Conservation (phyloP, 331 rosid species). For the Pyracantha coccinea region DNA sequence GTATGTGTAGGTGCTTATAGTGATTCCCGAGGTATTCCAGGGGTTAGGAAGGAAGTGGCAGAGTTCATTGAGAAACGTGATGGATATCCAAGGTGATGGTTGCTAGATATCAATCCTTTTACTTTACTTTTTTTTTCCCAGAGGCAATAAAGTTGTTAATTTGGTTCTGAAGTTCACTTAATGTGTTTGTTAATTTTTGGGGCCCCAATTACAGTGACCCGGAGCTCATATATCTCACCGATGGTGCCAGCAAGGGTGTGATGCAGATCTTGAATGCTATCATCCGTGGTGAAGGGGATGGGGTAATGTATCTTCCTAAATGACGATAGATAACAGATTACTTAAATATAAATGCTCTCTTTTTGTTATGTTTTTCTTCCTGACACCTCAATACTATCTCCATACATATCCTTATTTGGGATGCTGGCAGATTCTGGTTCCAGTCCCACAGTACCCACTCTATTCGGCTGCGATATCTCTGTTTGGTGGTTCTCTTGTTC, state of each 20-base stretch:
- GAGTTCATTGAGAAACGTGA: constrained; percentile 89
- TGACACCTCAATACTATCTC: constrained; percentile 9
- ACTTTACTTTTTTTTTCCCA: neutral
- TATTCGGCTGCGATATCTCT: constrained; percentile 89
- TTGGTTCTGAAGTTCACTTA: constrained; percentile 17
- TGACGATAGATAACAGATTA: neutral
- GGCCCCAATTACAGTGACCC: constrained; percentile 61
- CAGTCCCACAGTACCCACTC: constrained; percentile 98
- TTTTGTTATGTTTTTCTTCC: neutral
- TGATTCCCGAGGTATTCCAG: constrained; percentile 94
- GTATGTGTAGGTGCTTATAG: constrained; percentile 80
- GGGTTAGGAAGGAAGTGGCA: constrained; percentile 87
- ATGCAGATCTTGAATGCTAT: constrained; percentile 86
- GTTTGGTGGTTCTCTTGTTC: constrained; percentile 91
- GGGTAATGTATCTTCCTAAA: constrained; percentile 45
- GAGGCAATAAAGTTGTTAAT: neutral
- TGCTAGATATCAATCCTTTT: neutral
- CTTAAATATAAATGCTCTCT: neutral
- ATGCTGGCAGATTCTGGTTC: constrained; percentile 80
- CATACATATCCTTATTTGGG: constrained; percentile 6
- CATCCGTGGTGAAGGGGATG: constrained; percentile 73
- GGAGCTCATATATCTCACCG: constrained; percentile 89
- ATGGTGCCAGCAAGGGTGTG: constrained; percentile 99
- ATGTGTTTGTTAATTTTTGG: constrained; percentile 11
- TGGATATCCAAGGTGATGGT: constrained; percentile 85